These are phyloP conservation scores for Myochromella boudieri DNA, from an alignment of 768 basidiomycete species.

Conservation along the genomic window DNA sequence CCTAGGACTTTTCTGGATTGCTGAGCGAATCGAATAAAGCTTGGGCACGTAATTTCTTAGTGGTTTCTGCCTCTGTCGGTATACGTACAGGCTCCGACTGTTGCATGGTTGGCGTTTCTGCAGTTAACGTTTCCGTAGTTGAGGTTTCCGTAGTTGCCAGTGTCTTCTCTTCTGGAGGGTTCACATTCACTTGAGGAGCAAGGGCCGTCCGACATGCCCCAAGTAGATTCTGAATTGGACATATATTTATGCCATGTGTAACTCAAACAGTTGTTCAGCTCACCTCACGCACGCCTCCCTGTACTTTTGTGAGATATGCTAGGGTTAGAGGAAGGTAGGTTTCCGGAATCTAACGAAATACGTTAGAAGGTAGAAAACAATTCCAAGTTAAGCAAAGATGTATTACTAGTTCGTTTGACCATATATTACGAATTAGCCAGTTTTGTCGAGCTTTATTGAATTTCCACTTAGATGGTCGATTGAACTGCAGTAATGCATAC, in stretches of 20 bases:
- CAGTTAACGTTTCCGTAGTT: neutral
- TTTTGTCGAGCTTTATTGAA: slow-evolving; percentile 77
- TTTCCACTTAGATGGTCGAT: slow-evolving; percentile 56
- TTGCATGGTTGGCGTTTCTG: too few species aligned
- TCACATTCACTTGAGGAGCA: slow-evolving; percentile 4
- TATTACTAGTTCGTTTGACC: slow-evolving; percentile 47
- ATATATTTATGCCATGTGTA: slow-evolving; percentile 1
- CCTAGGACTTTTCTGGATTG: too few species aligned
- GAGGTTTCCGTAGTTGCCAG: too few species aligned
- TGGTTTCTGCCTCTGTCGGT: neutral
- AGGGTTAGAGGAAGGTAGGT: slow-evolving; percentile 42
- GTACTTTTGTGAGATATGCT: slow-evolving; percentile 44
- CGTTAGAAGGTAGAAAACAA: neutral
- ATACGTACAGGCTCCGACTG: too few species aligned
- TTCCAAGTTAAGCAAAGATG: neutral
- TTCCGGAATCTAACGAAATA: slow-evolving; percentile 47
- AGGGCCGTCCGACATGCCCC: slow-evolving; percentile 13
- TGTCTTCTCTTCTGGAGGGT: neutral
- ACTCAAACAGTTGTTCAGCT: slow-evolving; percentile 12
- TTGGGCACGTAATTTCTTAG: slow-evolving; percentile 1
- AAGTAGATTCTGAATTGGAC: slow-evolving; percentile 15
- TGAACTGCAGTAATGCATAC: slow-evolving; percentile 58
- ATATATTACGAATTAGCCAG: slow-evolving; percentile 69
- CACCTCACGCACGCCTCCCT: slow-evolving; percentile 48
- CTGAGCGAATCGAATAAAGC: neutral